Evolutionary conservation across 768 basidiomycete species (phyloP).

Genomic region (Termitomyces bulborhizus): DNA sequence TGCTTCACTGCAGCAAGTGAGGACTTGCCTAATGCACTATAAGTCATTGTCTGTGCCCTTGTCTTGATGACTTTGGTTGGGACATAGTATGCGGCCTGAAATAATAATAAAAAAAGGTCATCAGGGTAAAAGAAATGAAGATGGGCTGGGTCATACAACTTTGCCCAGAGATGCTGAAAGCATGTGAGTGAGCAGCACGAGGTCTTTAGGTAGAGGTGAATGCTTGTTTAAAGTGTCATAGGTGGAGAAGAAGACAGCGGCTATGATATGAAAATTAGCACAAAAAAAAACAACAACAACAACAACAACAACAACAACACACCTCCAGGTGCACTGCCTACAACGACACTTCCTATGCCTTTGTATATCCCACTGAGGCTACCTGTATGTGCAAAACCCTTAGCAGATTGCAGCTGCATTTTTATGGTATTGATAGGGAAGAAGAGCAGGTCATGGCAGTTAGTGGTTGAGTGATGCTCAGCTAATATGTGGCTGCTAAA

Average conservation of each 20-base stretch:
- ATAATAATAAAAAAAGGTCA: too few species aligned
- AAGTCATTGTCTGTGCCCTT: constrained; percentile 80
- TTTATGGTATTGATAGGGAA: constrained; percentile 97
- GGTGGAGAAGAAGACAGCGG: constrained; percentile 90
- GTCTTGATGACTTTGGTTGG: constrained; percentile 97
- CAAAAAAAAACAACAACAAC: too few species aligned
- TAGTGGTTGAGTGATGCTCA: too few species aligned
- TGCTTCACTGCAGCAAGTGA: constrained; percentile 55
- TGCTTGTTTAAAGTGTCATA: constrained; percentile 84
- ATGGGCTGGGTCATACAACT: constrained; percentile 35
- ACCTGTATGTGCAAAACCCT: constrained; percentile 81
- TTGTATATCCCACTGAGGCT: constrained; percentile 89
- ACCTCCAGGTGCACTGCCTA: constrained; percentile 97
- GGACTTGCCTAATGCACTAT: constrained; percentile 47
- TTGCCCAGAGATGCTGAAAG: constrained; percentile 54
- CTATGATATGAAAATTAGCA: constrained; percentile 31
- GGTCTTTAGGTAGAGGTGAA: constrained; percentile 55
- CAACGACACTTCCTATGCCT: constrained; percentile 88
- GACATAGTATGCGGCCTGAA: constrained; percentile 83
- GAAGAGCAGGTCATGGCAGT: too few species aligned
- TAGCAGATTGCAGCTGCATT: constrained; percentile 84
- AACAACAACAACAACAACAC: too few species aligned
- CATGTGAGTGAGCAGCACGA: constrained; percentile 57
- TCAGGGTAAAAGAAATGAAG: constrained; percentile 3
- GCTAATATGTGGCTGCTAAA: too few species aligned